Conservation (phyloP, 495 filamentous ascomycete genomes). For the Xylaria palmicola region DNA sequence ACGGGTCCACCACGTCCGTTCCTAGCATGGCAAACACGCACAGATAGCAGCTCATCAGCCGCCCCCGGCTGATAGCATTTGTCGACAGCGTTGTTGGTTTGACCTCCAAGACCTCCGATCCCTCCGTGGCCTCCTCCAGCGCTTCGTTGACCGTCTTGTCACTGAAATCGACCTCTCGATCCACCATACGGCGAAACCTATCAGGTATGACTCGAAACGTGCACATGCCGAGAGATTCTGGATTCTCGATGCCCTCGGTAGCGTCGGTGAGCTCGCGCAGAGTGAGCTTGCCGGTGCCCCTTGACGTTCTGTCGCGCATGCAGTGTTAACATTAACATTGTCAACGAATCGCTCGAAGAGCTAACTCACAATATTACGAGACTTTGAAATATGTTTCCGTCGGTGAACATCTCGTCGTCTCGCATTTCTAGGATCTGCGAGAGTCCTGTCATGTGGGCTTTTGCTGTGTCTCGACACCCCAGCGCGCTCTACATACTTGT, state of each 20-base stretch:
- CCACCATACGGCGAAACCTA: slow-evolving; percentile 13
- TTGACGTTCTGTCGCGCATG: slow-evolving; percentile 8
- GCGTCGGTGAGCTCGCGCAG: slow-evolving; percentile 12
- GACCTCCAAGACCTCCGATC: neutral
- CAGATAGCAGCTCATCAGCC: slow-evolving; percentile 18
- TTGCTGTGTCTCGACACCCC: slow-evolving; percentile 17
- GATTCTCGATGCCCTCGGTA: slow-evolving; percentile 15
- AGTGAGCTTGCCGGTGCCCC: slow-evolving; percentile 15
- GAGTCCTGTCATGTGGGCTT: slow-evolving; percentile 15
- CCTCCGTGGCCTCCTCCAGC: slow-evolving; percentile 10
- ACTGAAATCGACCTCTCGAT: slow-evolving; percentile 10
- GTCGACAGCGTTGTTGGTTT: slow-evolving; percentile 14
- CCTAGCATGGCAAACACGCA: slow-evolving; percentile 17
- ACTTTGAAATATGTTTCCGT: slow-evolving; percentile 18
- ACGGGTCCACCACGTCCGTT: slow-evolving; percentile 15
- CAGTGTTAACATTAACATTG: neutral
- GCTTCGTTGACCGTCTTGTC: slow-evolving; percentile 17
- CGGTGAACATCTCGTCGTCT: slow-evolving; percentile 17
- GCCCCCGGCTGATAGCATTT: slow-evolving; percentile 12
- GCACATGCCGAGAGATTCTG: slow-evolving; percentile 18
- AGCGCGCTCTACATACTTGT: slow-evolving; percentile 12
- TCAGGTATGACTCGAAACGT: slow-evolving; percentile 16
- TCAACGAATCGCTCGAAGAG: neutral
- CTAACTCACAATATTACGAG: slow-evolving; percentile 14
- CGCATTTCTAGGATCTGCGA: slow-evolving; percentile 16